A percentile compares a stretch with the other conserved stretches of the same genome.
These are phyloP conservation scores for Physcomitrellopsis africana DNA, from an alignment of 225 moss, liverwort and hornwort species.

Conservation along the genomic window DNA sequence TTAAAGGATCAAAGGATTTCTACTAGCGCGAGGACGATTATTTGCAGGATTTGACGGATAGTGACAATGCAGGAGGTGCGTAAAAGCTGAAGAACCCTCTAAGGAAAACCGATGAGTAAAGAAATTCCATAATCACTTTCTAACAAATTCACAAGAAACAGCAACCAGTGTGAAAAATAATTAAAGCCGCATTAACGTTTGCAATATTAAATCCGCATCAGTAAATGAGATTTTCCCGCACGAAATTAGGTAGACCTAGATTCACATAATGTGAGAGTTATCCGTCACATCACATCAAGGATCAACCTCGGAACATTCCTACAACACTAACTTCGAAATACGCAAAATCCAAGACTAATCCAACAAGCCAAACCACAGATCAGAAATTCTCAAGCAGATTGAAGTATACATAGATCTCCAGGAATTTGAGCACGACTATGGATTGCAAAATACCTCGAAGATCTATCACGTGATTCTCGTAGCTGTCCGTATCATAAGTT, in stretches of 20 bases:
- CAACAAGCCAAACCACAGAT: slow-evolving; percentile 24
- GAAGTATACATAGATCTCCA: slow-evolving; percentile 17
- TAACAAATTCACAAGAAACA: neutral
- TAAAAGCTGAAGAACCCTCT: neutral
- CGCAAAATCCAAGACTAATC: slow-evolving; percentile 17
- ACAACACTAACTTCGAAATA: neutral
- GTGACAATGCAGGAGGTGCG: neutral
- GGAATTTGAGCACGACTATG: slow-evolving; percentile 2
- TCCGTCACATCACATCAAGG: slow-evolving; percentile 15
- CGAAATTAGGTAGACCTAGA: neutral
- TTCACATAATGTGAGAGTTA: slow-evolving; percentile 14
- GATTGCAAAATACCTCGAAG: slow-evolving; percentile 46
- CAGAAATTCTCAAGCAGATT: slow-evolving; percentile 10
- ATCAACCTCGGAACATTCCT: no score
- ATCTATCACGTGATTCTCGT: slow-evolving; percentile 60
- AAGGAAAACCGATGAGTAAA: neutral
- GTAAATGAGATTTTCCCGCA: slow-evolving; percentile 5
- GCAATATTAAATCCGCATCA: slow-evolving; percentile 12
- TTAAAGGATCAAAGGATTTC: neutral
- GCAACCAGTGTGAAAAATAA: neutral
- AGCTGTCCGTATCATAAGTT: slow-evolving; percentile 58
- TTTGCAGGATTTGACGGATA: neutral
- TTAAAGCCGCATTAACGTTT: neutral
- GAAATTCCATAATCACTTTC: slow-evolving; percentile 8
- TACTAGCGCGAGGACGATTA: slow-evolving; percentile 9